Conservation (phyloP, 1,139 yeast genomes). For the Geotrichum restrictum region DNA sequence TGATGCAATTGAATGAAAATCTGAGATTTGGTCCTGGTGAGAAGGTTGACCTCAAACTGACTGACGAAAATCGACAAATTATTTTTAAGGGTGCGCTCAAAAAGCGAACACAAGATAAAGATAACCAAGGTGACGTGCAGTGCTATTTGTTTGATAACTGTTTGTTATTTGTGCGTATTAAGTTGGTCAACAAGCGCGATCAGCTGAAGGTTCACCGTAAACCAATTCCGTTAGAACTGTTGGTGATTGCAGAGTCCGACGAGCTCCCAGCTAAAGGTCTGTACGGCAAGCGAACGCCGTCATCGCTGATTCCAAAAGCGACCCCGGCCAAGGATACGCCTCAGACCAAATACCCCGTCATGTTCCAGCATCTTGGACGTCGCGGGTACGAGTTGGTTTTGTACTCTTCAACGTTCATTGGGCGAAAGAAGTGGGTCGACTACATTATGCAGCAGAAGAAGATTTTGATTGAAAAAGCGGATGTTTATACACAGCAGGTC, state of each 20-base stretch:
- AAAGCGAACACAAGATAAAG: constrained; percentile 75
- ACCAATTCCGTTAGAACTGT: constrained; percentile 84
- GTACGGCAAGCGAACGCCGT: constrained; percentile 37
- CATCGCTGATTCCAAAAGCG: constrained; percentile 43
- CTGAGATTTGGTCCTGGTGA: constrained; percentile 75
- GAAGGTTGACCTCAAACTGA: constrained; percentile 78
- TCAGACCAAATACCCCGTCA: constrained; percentile 46
- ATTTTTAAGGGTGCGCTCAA: constrained; percentile 73
- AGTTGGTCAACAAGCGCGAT: constrained; percentile 83
- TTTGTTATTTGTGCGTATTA: constrained; percentile 76
- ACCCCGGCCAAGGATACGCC: constrained; percentile 29
- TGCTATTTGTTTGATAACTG: constrained; percentile 88
- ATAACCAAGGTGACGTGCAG: constrained; percentile 64
- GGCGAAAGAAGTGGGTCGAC: constrained; percentile 76
- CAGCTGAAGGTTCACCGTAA: constrained; percentile 83
- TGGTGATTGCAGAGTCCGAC: constrained; percentile 71
- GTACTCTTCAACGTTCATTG: constrained; percentile 60
- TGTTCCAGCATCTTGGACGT: constrained; percentile 55
- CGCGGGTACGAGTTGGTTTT: constrained; percentile 65
- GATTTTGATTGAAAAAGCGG: constrained; percentile 65
- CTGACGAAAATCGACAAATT: constrained; percentile 75
- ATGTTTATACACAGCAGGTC: constrained; percentile 71
- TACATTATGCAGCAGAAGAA: constrained; percentile 77
- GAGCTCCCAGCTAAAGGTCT: constrained; percentile 64
- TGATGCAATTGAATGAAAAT: constrained; percentile 79